Percentiles rank a stretch among this genome's conserved stretches.
Evolutionary conservation across 805 yeast species (phyloP).

Genomic region (Saccharomycopsis oosterbeekiorum): DNA sequence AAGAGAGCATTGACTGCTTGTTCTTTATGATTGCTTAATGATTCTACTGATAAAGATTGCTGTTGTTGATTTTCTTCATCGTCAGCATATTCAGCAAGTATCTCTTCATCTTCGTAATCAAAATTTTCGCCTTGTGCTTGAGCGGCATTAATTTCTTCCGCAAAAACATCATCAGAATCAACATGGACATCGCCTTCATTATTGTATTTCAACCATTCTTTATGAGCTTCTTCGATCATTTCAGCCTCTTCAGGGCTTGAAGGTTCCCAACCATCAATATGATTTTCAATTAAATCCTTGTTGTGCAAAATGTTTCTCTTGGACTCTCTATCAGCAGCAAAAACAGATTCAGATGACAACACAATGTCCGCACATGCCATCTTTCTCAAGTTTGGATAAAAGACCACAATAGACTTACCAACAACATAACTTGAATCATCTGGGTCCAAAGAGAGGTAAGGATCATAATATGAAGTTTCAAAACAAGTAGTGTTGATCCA

Average conservation of each 20-base stretch:
- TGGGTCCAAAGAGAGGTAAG: conserved; percentile 52
- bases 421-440: conserved; percentile 48
- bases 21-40: background rate
- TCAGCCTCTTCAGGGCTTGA: conserved; percentile 19
- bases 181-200: conserved; percentile 23
- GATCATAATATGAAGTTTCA: conserved; percentile 53
- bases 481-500: conserved; percentile 60
- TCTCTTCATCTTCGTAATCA: background rate
- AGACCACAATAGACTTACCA: conserved; percentile 47
- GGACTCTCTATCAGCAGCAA: conserved; percentile 20
- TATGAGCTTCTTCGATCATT: conserved; percentile 17
- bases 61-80: background rate
- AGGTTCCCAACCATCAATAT: conserved; percentile 12
- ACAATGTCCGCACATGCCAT: conserved; percentile 57
- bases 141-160: conserved; percentile 8
- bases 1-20: background rate
- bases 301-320: conserved; percentile 15
- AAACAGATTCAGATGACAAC: conserved; percentile 21
- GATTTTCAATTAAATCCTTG: conserved; percentile 14
- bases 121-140: conserved; percentile 1
- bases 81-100: background rate
- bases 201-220: conserved; percentile 11
- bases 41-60: background rate
- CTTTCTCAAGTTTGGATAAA: conserved; percentile 42
- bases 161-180: conserved; percentile 20